Evolutionary conservation across 2,329 filamentous ascomycete genomes (phyloP).

Genomic region (Polytolypa hystricis): DNA sequence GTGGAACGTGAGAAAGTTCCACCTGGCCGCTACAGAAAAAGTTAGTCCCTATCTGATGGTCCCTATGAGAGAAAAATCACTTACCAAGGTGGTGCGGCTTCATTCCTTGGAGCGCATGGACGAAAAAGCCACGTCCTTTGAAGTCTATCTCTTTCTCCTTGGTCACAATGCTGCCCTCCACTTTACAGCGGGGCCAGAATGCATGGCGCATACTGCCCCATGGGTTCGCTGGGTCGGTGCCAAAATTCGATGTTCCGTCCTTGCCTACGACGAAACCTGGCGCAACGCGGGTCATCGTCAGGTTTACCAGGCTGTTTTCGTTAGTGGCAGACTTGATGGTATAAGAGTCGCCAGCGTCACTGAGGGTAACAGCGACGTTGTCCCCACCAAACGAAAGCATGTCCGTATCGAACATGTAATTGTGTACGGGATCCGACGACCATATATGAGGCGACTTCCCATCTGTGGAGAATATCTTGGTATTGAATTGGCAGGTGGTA

Average conservation of each 20-base stretch:
- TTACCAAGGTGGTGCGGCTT: slow-evolving; percentile 90
- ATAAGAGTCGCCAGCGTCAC: slow-evolving; percentile 70
- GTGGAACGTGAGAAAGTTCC: slow-evolving; percentile 93
- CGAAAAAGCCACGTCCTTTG: slow-evolving; percentile 66
- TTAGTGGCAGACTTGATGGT: slow-evolving; percentile 85
- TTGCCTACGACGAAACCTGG: slow-evolving; percentile 79
- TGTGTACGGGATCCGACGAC: slow-evolving; percentile 67
- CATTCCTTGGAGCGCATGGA: slow-evolving; percentile 90
- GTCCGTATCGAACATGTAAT: slow-evolving; percentile 75
- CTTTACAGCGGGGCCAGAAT: slow-evolving; percentile 83
- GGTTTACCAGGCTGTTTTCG: slow-evolving; percentile 67
- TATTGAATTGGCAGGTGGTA: slow-evolving; percentile 87
- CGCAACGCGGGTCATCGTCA: slow-evolving; percentile 63
- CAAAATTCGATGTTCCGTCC: slow-evolving; percentile 73
- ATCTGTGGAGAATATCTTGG: slow-evolving; percentile 76
- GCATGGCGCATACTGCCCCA: slow-evolving; percentile 89
- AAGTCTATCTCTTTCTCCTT: slow-evolving; percentile 72
- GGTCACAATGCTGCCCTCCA: slow-evolving; percentile 76
- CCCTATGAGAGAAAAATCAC: slow-evolving; percentile 12
- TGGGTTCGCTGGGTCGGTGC: slow-evolving; percentile 72
- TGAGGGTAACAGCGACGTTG: slow-evolving; percentile 73
- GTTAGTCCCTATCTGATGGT: slow-evolving; percentile 8
- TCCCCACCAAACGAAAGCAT: slow-evolving; percentile 77
- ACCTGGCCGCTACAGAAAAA: slow-evolving; percentile 51
- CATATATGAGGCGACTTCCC: slow-evolving; percentile 64